Base-by-base conservation (phyloP, 83 land plant genomes). In the Diphasiastrum complanatum region DNA sequence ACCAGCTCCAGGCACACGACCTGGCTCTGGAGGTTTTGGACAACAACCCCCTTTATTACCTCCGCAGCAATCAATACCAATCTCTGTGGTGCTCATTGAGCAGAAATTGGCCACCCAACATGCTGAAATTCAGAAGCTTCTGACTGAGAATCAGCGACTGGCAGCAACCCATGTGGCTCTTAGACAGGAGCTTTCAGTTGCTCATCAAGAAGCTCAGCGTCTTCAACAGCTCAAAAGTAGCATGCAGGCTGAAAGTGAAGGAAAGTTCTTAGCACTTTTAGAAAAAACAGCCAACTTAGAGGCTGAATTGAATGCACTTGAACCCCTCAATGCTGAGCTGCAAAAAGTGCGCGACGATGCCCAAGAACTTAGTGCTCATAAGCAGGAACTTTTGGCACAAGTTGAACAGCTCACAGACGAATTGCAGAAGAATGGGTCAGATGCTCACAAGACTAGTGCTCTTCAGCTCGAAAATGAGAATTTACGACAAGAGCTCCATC, bases 231-330 rank as follows among this genome's bases (percentile, higher is more conserved):
- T 65, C 55, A 4, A 35, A 0, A 33, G 28, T 51, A 54, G 59
- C 8, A 37, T 52, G 8, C 68, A 65, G 60, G 36, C 23, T 24
- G 68, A 65, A 33, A 65, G 51, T 33, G 68, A 65, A 27, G 68
- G 23, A 2, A 56, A 65, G 36, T 38, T 65, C 20, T 33, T 56
- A 23, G 32, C 62, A 22, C 62, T 52, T 2, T 52, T 65, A 12
- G 68, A 65, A n/a, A 65, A 65, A 35, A n/a, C 56, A 32, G 68
- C 68, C 16, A 65, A 65, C 11, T 47, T 65, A 18, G 68, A 65
- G 60, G 41, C 68, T 12, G 68, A 65, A 5, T 38, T 65, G 59
- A 24, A 58, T 35, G 60, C 59, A 2, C 28, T 43, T n/a, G 68
- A 65, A 34, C 56, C 56, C 5, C 68, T 65, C 3, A 65, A 65